Base-by-base conservation (phyloP, 1,284 basidiomycete species). In the Cryptococcus deneoformans region DNA sequence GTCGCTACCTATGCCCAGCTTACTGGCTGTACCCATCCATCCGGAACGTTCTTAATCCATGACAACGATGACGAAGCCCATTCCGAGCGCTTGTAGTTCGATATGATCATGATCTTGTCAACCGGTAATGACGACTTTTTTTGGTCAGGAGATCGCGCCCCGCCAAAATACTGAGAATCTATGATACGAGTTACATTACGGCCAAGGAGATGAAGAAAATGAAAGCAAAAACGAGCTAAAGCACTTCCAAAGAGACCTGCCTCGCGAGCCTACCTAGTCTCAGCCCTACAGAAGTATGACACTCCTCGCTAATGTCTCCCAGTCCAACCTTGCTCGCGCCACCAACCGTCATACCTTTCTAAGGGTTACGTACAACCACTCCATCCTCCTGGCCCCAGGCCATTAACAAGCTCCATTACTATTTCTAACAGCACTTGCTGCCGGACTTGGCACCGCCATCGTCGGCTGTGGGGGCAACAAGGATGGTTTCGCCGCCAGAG, bases 401-500 rank as follows among this genome's bases (percentile, higher is more conserved):
- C 36, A 36, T 34, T 24, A n/a, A 16, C 39, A 51, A 12, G 12
- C 10, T 36, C 34, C 46, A n/a, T 7, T 9, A 14, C 48, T 6
- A 8, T 11, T 48, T 53, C 60, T 71, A 76, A 68, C 78, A 79
- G 61, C 78, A 79, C 67, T 77, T 76, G 58, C 70, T 65, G 49
- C 71, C 70, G 61, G 77, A 69, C 62, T 76, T 76, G 50, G 71
- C 67, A 36, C 77, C 77, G 35, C 77, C 77, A 58, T 79, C 78
- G 63, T 77, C 73, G 46, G 70, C 70, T 29, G 77, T 75, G 24
- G 85, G 86, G 46, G 85, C 85, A 61, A 93, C 88, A 36, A 84
- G 86, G 77, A 93, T 88, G 52, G 87, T 85, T 70, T 87, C 86
- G 54, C 86, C 86, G 39, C 83, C 81, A 4, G 84, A 81, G 16